Evolutionary conservation across 2,329 filamentous ascomycete species (phyloP), one percentile per base, ranked within the genome.

Genomic region (Ceratocystis harringtonii): DNA sequence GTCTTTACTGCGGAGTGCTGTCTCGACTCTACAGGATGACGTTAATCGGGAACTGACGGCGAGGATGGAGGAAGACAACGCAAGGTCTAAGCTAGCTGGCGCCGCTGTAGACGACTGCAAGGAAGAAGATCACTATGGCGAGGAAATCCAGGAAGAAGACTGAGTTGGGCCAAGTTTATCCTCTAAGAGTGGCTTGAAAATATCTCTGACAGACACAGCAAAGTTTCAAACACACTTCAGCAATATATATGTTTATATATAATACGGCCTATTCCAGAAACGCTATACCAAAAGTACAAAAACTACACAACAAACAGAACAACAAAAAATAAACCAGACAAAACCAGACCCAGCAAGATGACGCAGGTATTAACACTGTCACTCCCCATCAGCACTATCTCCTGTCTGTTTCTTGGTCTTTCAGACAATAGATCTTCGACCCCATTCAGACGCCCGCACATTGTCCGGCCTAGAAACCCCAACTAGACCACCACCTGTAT

Each of bases 81-180:
- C 52, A 8, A 63, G 48, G n/a, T 75, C 76, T 15, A 67, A 71
- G 67, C 61, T 71, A 67, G 50, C 63, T 19, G 71, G 68, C 62
- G 70, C 67, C 60, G 70, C 67, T 7, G 71, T 78, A 8, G 80
- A 84, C 67, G 83, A 86, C 67, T 78, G 74, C 10, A 80, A 81
- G 68, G 84, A 86, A 72, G 88, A 90, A 72, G 84, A 89, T 71
- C 88, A 91, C 72, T 95, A 96, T 72, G 91, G 90, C 61, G 91
- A 95, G 74, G 90, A 95, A 73, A 82, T 85, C 12, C 84, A 86
- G 62, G 86, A 88, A 52, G 86, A 88, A 65, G 82, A 82, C 64
- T 72, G 55, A 58, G 55, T n/a, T 3, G 17, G 6, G 4, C 8
- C 10, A 28, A 25, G 41, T 28, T 32, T 30, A 15, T 41, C 2